A percentile compares a stretch with the other conserved stretches of the same genome.
Evolutionary conservation across 352 stramenopile species (phyloP).

Genomic region (Pythium apleroticum): DNA sequence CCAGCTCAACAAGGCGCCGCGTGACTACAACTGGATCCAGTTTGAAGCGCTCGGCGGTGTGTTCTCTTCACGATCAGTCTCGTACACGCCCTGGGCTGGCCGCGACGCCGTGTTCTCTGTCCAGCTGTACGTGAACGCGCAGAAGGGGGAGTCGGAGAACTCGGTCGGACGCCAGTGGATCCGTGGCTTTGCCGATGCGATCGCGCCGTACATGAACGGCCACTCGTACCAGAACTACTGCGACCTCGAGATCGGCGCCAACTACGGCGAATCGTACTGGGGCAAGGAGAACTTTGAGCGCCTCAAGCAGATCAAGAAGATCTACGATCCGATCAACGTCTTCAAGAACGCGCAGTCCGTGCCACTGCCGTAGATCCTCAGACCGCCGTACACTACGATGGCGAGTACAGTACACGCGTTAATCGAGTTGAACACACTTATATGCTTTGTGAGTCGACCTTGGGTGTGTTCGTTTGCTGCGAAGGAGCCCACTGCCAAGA

Average conservation of each 20-base stretch:
- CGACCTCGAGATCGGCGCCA: conserved; percentile 44
- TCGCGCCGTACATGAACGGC: conserved; percentile 45
- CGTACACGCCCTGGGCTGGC: conserved; percentile 48
- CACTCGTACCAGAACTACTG: conserved; percentile 65
- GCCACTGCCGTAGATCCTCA: conserved; percentile 26
- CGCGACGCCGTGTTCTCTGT: conserved; percentile 50
- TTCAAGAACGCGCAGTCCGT: conserved; percentile 64
- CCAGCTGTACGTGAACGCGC: conserved; percentile 40
- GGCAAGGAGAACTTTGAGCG: conserved; percentile 48
- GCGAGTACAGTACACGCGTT: too few relatives aligned
- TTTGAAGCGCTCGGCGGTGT: conserved; percentile 55
- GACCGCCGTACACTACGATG: not conserved
- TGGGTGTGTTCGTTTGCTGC: too few relatives aligned
- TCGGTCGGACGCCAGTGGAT: conserved; percentile 46
- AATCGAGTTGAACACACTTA: too few relatives aligned
- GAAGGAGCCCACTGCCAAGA: too few relatives aligned
- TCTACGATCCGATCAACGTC: conserved; percentile 48
- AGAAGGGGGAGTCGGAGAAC: conserved; percentile 39
- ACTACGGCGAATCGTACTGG: conserved; percentile 50
- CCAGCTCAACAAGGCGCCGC: conserved; percentile 36
- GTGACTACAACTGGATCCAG: conserved; percentile 48
- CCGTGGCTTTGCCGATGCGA: conserved; percentile 32
- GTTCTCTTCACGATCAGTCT: conserved; percentile 41
- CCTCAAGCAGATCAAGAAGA: conserved; percentile 45
- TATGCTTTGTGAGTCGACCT: too few relatives aligned